Evolutionary conservation across 257 asterid genomes (phyloP).

Genomic region (Solanum habrochaites): DNA sequence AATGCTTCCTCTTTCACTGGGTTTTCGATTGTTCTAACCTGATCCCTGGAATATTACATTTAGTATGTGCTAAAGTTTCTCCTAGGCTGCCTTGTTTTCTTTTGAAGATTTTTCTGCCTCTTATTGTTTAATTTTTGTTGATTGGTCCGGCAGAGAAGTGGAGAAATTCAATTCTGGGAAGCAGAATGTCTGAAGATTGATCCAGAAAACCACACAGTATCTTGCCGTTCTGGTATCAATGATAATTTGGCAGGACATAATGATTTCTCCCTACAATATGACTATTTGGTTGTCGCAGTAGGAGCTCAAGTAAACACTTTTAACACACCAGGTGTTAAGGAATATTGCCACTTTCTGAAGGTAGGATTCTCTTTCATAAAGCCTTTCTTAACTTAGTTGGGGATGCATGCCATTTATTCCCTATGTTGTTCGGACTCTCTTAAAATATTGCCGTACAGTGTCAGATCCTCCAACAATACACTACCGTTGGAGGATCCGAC

Average conservation of each 20-base stretch:
- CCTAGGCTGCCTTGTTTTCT: not conserved
- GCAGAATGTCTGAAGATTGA: constrained; percentile 80
- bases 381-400: not conserved
- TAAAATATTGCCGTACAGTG: not conserved
- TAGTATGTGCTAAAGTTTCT: not conserved
- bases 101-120: not conserved
- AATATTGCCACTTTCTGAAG: constrained; percentile 85
- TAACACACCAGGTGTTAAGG: constrained; percentile 94
- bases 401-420: not conserved
- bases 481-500: not conserved
- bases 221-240: constrained; percentile 49
- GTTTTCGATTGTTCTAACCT: not conserved
- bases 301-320: constrained; percentile 93
- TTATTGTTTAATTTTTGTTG: not conserved
- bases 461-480: not conserved
- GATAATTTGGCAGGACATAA: constrained; percentile 41
- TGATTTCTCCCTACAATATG: constrained; percentile 74
- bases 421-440: not conserved
- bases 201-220: constrained; percentile 60
- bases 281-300: constrained; percentile 70
- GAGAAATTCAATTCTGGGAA: constrained; percentile 56
- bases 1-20: not conserved
- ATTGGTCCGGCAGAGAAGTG: constrained; percentile 44
- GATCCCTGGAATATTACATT: not conserved
- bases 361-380: constrained; percentile 16